These are phyloP conservation scores for Parachaetomium inaequale DNA, from an alignment of 495 filamentous ascomycete genomes.

Conservation along the genomic window DNA sequence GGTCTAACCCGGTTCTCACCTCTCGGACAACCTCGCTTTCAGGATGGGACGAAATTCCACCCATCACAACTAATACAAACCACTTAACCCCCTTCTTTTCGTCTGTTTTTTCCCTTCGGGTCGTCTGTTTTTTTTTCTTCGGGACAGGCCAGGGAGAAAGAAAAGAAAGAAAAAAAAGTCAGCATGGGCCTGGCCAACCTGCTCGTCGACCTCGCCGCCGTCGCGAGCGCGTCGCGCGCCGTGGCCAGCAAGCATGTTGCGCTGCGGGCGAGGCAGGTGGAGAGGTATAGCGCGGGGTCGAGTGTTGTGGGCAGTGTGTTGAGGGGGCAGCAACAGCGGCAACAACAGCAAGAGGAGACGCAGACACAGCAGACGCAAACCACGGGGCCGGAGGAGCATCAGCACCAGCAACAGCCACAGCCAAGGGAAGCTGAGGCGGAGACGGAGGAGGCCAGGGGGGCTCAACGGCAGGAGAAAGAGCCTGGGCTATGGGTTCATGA, in stretches of 20 bases:
- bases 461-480: neutral
- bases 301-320: slow-evolving; percentile 47
- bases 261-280: slow-evolving; percentile 71
- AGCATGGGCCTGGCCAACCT: slow-evolving; percentile 48
- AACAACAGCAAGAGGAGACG: neutral
- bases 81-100: neutral
- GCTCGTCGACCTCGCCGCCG: slow-evolving; percentile 73
- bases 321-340: neutral
- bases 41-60: neutral
- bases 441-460: neutral
- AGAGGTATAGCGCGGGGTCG: slow-evolving; percentile 73
- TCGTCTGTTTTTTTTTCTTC: neutral
- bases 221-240: slow-evolving; percentile 71
- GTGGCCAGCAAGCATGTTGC: slow-evolving; percentile 77
- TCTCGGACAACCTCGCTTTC: neutral
- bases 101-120: too few relatives aligned
- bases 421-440: neutral
- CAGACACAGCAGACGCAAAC: neutral
- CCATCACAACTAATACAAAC: neutral
- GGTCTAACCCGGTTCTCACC: neutral
- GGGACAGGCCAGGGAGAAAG: neutral
- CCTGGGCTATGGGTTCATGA: neutral
- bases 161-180: neutral
- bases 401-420: neutral
- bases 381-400: neutral